A percentile compares a stretch with the other conserved stretches of the same genome.
Evolutionary conservation across 352 stramenopile genomes (phyloP).

Genomic region (Globisporangium yorkense): DNA sequence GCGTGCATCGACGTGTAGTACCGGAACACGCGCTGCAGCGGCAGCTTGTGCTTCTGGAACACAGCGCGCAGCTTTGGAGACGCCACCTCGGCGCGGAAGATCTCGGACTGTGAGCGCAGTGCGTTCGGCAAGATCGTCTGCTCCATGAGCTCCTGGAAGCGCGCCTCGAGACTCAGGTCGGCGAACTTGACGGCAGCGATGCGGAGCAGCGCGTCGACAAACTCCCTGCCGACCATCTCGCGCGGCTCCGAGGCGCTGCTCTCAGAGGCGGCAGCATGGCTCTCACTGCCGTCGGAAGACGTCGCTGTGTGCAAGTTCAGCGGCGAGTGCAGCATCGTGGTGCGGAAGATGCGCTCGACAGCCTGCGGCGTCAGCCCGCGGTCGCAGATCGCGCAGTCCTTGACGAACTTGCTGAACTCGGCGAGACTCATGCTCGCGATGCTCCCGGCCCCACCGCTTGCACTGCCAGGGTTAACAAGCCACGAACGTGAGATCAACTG

Average conservation of each 20-base stretch:
- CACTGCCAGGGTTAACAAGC: slow-evolving; percentile 20
- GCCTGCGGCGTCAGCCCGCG: slow-evolving; percentile 31
- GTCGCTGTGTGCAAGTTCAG: neutral
- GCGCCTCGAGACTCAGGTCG: slow-evolving; percentile 36
- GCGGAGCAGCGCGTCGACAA: slow-evolving; percentile 57
- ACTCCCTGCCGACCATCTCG: slow-evolving; percentile 60
- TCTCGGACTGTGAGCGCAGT: slow-evolving; percentile 60
- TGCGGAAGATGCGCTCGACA: slow-evolving; percentile 42
- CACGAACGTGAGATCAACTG: neutral
- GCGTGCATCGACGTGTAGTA: slow-evolving; percentile 81
- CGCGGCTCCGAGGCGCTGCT: slow-evolving; percentile 8
- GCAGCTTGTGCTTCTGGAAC: slow-evolving; percentile 64
- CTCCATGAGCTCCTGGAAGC: slow-evolving; percentile 66
- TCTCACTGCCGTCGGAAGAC: neutral
- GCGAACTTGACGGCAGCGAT: slow-evolving; percentile 50
- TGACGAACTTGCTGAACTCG: slow-evolving; percentile 76
- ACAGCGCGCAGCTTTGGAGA: slow-evolving; percentile 63
- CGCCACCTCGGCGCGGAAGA: slow-evolving; percentile 69
- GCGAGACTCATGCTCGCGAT: slow-evolving; percentile 64
- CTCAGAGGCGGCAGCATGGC: neutral
- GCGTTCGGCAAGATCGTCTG: slow-evolving; percentile 59
- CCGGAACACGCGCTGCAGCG: slow-evolving; percentile 67
- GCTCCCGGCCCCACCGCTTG: slow-evolving; percentile 51
- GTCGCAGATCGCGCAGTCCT: slow-evolving; percentile 50
- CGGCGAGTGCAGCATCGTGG: slow-evolving; percentile 18